phyloP scores from a whole-genome alignment of 2,329 filamentous ascomycete species.

The Trichoderma aggressivum region DNA sequence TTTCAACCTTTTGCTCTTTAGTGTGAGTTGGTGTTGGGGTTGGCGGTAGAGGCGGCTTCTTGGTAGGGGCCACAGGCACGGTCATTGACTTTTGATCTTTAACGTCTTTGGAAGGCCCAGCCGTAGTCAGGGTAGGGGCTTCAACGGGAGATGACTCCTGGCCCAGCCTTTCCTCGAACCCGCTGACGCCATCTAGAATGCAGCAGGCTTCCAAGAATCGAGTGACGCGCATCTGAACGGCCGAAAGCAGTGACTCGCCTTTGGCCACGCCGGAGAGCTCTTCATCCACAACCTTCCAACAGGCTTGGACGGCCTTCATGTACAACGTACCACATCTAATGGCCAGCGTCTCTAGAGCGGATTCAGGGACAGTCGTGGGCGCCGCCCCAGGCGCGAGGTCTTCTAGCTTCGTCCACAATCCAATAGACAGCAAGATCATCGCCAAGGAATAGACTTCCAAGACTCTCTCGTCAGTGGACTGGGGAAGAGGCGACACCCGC shows the following conservation, averaged over 20 bases:
- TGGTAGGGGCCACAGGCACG: slow-evolving; percentile 1
- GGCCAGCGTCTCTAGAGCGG: slow-evolving; percentile 60
- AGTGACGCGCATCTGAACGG: slow-evolving; percentile 52
- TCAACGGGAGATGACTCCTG: slow-evolving; percentile 42
- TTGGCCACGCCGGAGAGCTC: slow-evolving; percentile 47
- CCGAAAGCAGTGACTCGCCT: slow-evolving; percentile 51
- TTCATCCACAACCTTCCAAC: slow-evolving; percentile 67
- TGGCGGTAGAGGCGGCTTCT: background rate
- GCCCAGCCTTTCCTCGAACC: slow-evolving; percentile 51
- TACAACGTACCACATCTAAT: slow-evolving; percentile 71
- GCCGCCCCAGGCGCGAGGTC: slow-evolving; percentile 44
- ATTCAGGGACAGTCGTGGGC: slow-evolving; percentile 54
- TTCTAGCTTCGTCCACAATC: slow-evolving; percentile 68
- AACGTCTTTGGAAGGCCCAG: background rate
- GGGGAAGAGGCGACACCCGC: slow-evolving; percentile 45
- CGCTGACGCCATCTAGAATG: slow-evolving; percentile 57
- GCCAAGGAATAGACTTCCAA: slow-evolving; percentile 71
- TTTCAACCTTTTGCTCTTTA: background rate
- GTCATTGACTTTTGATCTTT: slow-evolving; percentile 11
- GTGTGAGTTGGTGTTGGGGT: background rate
- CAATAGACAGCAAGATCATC: slow-evolving; percentile 70
- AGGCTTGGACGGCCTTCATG: slow-evolving; percentile 69
- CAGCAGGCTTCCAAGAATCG: slow-evolving; percentile 59
- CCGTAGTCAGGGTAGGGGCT: background rate
- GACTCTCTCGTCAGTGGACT: slow-evolving; percentile 53